Conservation (phyloP, 768 basidiomycete genomes). For the Leucogyrophana mollusca region DNA sequence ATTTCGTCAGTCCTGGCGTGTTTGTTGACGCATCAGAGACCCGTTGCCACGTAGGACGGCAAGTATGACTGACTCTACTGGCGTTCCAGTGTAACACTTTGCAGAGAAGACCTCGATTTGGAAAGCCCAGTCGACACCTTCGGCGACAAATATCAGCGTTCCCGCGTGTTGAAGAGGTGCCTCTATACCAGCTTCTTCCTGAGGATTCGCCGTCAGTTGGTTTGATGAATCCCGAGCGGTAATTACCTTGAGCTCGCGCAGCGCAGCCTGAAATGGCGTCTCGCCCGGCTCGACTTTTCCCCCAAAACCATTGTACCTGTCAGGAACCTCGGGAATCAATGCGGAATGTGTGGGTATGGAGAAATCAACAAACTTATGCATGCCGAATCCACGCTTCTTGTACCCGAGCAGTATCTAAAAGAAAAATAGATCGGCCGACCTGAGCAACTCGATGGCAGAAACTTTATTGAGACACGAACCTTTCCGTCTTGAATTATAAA, state of each 20-base stretch:
- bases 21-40: not conserved
- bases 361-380: constrained; percentile 44
- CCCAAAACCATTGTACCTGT: constrained; percentile 86
- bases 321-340: constrained; percentile 4
- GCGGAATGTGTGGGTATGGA: too few species aligned
- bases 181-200: constrained; percentile 85
- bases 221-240: too few species aligned
- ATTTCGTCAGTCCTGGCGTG: constrained; percentile 80
- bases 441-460: too few species aligned
- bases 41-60: not conserved
- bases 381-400: constrained; percentile 80
- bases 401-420: constrained; percentile 71
- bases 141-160: constrained; percentile 59
- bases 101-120: constrained; percentile 75
- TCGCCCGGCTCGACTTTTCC: constrained; percentile 84
- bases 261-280: constrained; percentile 64
- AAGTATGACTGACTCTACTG: constrained; percentile 58
- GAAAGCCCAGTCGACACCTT: constrained; percentile 56
- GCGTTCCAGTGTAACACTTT: constrained; percentile 53
- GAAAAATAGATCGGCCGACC: constrained; percentile 64
- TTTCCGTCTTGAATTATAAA: constrained; percentile 57
- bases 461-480: constrained; percentile 26
- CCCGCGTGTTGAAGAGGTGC: constrained; percentile 66
- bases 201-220: not conserved
- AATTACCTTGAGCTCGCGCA: constrained; percentile 66